Conservation (phyloP, 331 rosid species). For the Phaseolus coccineus region DNA sequence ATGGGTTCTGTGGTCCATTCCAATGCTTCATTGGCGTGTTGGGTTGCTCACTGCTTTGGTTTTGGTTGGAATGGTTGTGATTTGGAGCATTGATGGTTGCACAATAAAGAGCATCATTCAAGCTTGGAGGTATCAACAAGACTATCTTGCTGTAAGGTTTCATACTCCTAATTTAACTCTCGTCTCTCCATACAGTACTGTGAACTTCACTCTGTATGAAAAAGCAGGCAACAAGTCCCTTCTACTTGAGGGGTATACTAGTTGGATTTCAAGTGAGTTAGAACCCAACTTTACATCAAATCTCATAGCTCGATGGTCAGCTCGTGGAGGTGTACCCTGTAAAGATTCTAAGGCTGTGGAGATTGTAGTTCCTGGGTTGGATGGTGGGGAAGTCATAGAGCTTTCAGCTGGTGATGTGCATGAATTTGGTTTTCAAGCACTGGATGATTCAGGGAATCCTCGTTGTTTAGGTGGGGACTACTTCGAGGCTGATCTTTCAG, state of each 20-base stretch:
- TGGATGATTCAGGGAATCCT: conserved; percentile 73
- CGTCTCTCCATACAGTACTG: conserved; percentile 42
- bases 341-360: conserved; percentile 68
- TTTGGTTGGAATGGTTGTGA: conserved; percentile 62
- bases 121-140: conserved; percentile 59
- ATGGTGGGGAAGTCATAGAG: conserved; percentile 51
- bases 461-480: conserved; percentile 97
- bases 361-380: conserved; percentile 74
- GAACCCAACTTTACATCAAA: conserved; percentile 70
- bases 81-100: conserved; percentile 82
- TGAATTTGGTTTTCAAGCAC: conserved; percentile 73
- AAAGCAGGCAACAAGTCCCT: conserved; percentile 20
- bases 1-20: conserved; percentile 49
- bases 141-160: conserved; percentile 50
- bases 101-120: conserved; percentile 61
- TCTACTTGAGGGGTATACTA: conserved; percentile 22
- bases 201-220: conserved; percentile 10
- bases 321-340: conserved; percentile 84
- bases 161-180: conserved; percentile 47
- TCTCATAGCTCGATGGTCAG: conserved; percentile 72
- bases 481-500: conserved; percentile 91
- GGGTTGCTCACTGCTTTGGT: conserved; percentile 63
- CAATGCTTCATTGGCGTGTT: conserved; percentile 71
- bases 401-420: conserved; percentile 80
- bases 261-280: conserved; percentile 71